phyloP scores from a whole-genome alignment of 2,329 filamentous ascomycete genomes.

The Exophiala sp. region DNA sequence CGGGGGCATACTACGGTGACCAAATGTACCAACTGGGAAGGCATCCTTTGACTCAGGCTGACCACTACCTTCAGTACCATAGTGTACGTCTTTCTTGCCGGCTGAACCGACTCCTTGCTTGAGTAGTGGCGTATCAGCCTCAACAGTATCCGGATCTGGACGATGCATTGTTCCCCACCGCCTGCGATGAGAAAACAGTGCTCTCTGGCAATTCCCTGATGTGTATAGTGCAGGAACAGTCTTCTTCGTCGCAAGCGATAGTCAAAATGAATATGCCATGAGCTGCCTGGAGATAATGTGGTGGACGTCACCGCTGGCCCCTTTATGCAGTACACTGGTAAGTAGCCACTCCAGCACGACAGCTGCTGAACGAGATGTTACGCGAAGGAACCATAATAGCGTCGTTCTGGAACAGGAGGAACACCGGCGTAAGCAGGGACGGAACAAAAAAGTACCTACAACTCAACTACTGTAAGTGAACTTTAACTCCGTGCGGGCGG shows the following conservation, averaged over 20 bases:
- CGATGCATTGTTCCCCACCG: neutral
- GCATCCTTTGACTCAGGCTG: neutral
- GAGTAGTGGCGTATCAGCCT: neutral
- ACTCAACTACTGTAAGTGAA: no score
- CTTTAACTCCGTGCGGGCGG: no score
- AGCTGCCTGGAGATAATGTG: neutral
- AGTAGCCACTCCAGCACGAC: no score
- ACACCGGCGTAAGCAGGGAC: no score
- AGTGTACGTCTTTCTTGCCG: neutral
- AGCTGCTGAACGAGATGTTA: no score
- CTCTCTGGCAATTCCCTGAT: neutral
- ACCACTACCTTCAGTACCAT: neutral
- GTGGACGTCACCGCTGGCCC: no score
- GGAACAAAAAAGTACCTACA: no score
- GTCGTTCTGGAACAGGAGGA: no score
- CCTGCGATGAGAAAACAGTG: neutral
- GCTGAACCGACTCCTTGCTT: neutral
- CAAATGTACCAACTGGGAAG: neutral
- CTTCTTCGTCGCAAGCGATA: neutral
- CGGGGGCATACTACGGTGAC: neutral
- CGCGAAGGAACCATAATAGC: no score
- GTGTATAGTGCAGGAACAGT: neutral
- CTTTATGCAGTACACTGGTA: no score
- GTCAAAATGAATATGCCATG: slow-evolving; percentile 1
- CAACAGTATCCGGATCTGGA: neutral